phyloP scores from a whole-genome alignment of 2,329 filamentous ascomycete genomes.

The Epicoccum nigrum region DNA sequence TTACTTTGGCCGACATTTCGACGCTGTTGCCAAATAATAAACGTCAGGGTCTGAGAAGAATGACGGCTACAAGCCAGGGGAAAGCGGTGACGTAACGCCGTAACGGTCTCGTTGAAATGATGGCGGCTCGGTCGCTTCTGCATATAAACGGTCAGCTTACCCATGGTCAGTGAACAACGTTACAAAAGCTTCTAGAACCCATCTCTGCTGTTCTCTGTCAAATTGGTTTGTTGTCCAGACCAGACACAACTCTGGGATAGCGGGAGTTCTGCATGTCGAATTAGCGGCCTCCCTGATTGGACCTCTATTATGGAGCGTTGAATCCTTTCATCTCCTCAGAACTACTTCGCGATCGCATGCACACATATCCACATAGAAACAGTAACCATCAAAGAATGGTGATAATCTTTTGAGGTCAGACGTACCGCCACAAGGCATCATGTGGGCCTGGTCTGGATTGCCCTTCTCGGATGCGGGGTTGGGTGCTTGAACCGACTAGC shows the following conservation, averaged over 20 bases:
- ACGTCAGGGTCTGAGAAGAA: not conserved
- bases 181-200: not conserved
- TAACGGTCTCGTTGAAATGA: not conserved
- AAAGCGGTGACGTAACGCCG: not conserved
- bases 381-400: not conserved
- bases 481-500: slow-evolving; percentile 2
- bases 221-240: too few relatives aligned
- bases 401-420: not conserved
- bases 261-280: not conserved
- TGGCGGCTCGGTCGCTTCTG: not conserved
- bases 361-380: not conserved
- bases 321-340: not conserved
- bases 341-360: not conserved
- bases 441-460: slow-evolving; percentile 11
- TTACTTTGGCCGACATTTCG: not conserved
- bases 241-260: not conserved
- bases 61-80: not conserved
- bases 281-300: slow-evolving; percentile 1
- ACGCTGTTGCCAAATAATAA: not conserved
- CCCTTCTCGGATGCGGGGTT: slow-evolving; percentile 18
- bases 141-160: not conserved
- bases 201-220: too few relatives aligned
- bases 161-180: not conserved
- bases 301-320: not conserved
- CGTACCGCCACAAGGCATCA: not conserved